Percentiles rank a stretch among this genome's conserved stretches.
Evolutionary conservation across 371 early-diverging fungal genomes (phyloP).

Genomic region (Syncephalis plumigaleata): DNA sequence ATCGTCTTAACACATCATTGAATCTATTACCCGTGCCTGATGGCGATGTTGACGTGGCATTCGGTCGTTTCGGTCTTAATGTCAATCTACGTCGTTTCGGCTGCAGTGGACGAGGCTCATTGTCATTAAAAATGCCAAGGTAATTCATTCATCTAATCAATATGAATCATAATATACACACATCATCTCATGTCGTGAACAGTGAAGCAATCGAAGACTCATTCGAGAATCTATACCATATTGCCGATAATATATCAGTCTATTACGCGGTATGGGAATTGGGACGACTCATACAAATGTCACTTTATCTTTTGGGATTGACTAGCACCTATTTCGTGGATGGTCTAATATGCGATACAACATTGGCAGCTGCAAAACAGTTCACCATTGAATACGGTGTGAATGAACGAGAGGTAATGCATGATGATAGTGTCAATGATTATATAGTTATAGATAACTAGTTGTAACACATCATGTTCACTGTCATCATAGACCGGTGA

Average conservation of each 20-base stretch:
- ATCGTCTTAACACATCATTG: conserved; percentile 30
- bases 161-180: background rate
- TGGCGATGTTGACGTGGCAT: conserved; percentile 36
- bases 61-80: conserved; percentile 33
- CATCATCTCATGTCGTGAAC: background rate
- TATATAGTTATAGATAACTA: too few species aligned
- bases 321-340: conserved; percentile 28
- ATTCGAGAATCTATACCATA: conserved; percentile 36
- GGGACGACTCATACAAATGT: conserved; percentile 27
- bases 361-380: conserved; percentile 14
- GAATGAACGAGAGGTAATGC: background rate
- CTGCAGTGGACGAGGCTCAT: conserved; percentile 40
- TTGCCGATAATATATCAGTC: conserved; percentile 30
- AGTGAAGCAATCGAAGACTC: conserved; percentile 45
- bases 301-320: conserved; percentile 28
- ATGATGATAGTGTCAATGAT: too few species aligned
- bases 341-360: conserved; percentile 39
- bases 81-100: conserved; percentile 37
- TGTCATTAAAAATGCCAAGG: conserved; percentile 39
- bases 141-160: conserved; percentile 11
- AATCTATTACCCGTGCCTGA: conserved; percentile 40
- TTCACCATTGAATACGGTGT: background rate
- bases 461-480: too few species aligned
- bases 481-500: conserved; percentile 24
- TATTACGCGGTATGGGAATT: conserved; percentile 33